Evolutionary conservation across 331 rosid species (phyloP).

Genomic region (Telfairia occidentalis): DNA sequence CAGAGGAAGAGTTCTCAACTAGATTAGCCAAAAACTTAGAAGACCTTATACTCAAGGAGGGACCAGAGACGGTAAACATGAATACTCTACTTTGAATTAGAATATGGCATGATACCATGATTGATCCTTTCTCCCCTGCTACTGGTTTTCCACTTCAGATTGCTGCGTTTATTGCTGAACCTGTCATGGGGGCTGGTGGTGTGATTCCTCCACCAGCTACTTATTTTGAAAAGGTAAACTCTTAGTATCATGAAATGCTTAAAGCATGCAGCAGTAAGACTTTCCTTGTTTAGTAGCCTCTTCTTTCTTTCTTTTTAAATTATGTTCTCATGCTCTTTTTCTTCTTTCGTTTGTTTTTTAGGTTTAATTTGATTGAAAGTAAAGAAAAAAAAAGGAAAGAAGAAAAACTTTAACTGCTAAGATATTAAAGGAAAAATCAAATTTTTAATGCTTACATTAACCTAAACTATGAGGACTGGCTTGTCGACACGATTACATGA

Average conservation of each 20-base stretch:
- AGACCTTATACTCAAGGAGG: constrained; percentile 80
- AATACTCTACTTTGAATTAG: background rate
- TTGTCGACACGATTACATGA: background rate
- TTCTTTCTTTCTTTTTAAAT: background rate
- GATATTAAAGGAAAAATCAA: background rate
- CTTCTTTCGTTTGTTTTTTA: background rate
- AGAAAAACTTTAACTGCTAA: background rate
- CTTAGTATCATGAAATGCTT: background rate
- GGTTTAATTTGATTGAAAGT: background rate
- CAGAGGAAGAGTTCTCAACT: constrained; percentile 88
- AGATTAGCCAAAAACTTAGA: constrained; percentile 84
- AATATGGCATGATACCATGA: background rate
- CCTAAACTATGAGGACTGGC: background rate
- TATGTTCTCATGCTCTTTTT: background rate
- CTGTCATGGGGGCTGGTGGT: constrained; percentile 98
- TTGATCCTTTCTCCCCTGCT: background rate
- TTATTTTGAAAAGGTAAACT: constrained; percentile 81
- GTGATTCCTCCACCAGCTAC: constrained; percentile 78
- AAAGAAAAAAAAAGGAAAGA: background rate
- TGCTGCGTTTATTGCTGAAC: constrained; percentile 98
- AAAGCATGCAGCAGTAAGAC: background rate
- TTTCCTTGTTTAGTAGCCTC: background rate
- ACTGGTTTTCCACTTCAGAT: constrained; percentile 32
- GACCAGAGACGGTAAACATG: constrained; percentile 73
- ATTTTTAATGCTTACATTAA: background rate